These are phyloP conservation scores for Termitomyces eurrhizus DNA, from an alignment of 768 basidiomycete genomes.

Conservation along the genomic window DNA sequence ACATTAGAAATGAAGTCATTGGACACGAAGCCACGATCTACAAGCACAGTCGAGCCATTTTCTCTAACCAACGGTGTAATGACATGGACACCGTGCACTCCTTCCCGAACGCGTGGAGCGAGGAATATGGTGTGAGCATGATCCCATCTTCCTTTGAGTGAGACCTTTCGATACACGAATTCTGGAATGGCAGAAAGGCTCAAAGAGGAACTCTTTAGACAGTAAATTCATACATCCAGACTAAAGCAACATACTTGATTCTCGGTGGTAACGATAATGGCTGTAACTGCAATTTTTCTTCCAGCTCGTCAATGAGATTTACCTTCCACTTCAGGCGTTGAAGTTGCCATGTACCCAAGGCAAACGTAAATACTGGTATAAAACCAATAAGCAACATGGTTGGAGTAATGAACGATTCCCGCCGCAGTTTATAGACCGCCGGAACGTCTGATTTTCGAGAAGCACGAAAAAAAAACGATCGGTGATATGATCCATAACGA, in stretches of 20 bases:
- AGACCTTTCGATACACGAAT: slow-evolving; percentile 85
- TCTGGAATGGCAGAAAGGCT: slow-evolving; percentile 77
- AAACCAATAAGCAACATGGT: slow-evolving; percentile 74
- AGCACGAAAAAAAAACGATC: slow-evolving; percentile 6
- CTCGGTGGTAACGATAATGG: slow-evolving; percentile 76
- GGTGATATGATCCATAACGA: slow-evolving; percentile 6
- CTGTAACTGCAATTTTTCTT: slow-evolving; percentile 79
- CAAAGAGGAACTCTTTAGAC: slow-evolving; percentile 16
- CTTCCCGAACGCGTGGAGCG: slow-evolving; percentile 84
- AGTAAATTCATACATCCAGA: slow-evolving; percentile 8
- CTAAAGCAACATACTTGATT: slow-evolving; percentile 67
- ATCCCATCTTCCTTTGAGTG: slow-evolving; percentile 75
- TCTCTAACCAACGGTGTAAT: slow-evolving; percentile 81
- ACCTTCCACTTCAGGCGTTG: slow-evolving; percentile 94
- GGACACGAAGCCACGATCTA: slow-evolving; percentile 91
- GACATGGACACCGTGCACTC: slow-evolving; percentile 83
- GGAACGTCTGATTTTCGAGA: slow-evolving; percentile 31
- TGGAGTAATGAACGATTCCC: slow-evolving; percentile 61
- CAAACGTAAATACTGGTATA: slow-evolving; percentile 89
- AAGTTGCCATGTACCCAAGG: slow-evolving; percentile 91
- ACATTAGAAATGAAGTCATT: slow-evolving; percentile 34
- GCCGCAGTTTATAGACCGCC: slow-evolving; percentile 51
- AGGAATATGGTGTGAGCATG: slow-evolving; percentile 75
- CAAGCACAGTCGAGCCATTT: slow-evolving; percentile 80
- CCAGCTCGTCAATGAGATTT: slow-evolving; percentile 87